These are phyloP conservation scores for Eragrostis tef DNA, from an alignment of 202 grass and related monocot genomes.

Conservation along the genomic window DNA sequence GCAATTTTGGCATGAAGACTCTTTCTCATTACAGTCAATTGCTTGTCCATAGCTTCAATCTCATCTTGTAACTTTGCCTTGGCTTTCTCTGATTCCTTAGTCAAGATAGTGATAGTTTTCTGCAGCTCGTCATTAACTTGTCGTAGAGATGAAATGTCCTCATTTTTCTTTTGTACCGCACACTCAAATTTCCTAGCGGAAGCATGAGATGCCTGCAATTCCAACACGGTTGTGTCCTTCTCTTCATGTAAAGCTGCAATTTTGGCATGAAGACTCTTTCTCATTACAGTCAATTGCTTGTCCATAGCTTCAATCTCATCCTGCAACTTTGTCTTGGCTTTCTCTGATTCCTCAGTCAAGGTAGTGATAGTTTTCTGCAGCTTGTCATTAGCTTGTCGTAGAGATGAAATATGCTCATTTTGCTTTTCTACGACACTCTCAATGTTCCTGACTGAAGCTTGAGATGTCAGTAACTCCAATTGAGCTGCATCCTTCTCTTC, in stretches of 20 bases:
- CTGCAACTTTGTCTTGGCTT: conserved; percentile 12
- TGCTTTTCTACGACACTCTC: conserved; percentile 50
- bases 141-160: conserved; percentile 41
- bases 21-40: conserved; percentile 40
- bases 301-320: conserved; percentile 50
- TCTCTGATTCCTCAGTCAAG: conserved; percentile 46
- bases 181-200: conserved; percentile 51
- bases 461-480: conserved; percentile 50
- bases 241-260: conserved; percentile 50
- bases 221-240: conserved; percentile 44
- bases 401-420: conserved; percentile 39
- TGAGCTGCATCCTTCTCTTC: conserved; percentile 50
- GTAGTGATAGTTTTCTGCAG: conserved; percentile 26
- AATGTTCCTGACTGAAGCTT: conserved; percentile 44
- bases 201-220: conserved; percentile 51
- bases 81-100: conserved; percentile 26
- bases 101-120: conserved; percentile 26
- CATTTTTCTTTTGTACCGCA: conserved; percentile 46
- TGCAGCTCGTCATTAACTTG: conserved; percentile 51
- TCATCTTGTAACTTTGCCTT: conserved; percentile 31
- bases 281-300: conserved; percentile 49
- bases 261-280: conserved; percentile 52
- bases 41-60: no score
- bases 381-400: conserved; percentile 52
- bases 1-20: conserved; percentile 41